Evolutionary conservation across 148 eudicot species (phyloP).

Genomic region (Rhododendron mucronatum): DNA sequence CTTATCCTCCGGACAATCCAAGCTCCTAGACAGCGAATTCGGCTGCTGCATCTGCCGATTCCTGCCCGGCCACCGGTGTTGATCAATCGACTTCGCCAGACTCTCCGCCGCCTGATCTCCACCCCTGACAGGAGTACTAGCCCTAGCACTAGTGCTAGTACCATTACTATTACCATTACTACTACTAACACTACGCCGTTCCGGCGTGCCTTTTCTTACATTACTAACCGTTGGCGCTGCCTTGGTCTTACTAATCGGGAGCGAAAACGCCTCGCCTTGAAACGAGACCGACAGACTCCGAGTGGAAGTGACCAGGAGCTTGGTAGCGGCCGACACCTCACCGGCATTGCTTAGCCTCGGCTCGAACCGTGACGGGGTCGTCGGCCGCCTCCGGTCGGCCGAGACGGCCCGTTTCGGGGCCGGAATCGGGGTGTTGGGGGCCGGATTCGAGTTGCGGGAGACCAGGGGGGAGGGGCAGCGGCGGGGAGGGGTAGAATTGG

Average conservation of each 20-base stretch:
- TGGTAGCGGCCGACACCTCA: conserved; percentile 68
- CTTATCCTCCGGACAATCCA: conserved; percentile 43
- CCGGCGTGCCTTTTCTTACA: conserved; percentile 79
- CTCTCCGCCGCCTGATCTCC: conserved; percentile 63
- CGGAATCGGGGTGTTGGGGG: conserved; percentile 9
- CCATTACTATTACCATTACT: conserved; percentile 16
- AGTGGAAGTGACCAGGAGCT: conserved; percentile 71
- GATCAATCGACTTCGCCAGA: conserved; percentile 51
- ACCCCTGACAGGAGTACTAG: conserved; percentile 44
- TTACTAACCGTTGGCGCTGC: conserved; percentile 39
- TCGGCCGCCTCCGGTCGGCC: conserved; percentile 68
- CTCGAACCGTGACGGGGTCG: conserved; percentile 32
- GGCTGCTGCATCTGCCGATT: conserved; percentile 24
- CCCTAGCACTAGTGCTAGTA: conserved; percentile 24
- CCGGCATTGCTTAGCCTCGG: conserved; percentile 31
- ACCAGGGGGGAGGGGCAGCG: conserved; percentile 76
- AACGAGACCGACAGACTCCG: conserved; percentile 92
- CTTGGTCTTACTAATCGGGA: conserved; percentile 87
- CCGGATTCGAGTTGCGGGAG: conserved; percentile 40
- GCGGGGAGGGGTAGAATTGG: conserved; percentile 32
- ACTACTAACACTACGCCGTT: conserved; percentile 43
- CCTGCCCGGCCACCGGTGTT: conserved; percentile 83
- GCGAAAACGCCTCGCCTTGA: conserved; percentile 80
- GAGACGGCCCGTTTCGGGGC: conserved; percentile 35
- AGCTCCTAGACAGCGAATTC: conserved; percentile 51